Conservation (phyloP, 305 asterid species). For the Petunia hybrid region DNA sequence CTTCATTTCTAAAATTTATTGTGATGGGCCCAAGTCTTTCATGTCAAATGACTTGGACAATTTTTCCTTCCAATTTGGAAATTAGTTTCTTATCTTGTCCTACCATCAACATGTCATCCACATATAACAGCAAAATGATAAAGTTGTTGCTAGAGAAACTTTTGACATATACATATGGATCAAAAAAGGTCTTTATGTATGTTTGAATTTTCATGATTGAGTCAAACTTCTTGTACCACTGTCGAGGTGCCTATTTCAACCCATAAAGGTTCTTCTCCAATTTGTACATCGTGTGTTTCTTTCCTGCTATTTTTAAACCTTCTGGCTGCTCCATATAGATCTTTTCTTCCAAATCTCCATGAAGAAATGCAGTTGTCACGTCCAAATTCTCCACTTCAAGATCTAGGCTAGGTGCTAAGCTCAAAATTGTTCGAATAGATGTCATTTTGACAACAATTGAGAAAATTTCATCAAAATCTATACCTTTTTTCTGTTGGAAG, state of each 20-base stretch:
- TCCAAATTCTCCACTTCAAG: neutral
- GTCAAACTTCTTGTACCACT: constrained; percentile 21
- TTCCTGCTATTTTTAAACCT: too few relatives aligned
- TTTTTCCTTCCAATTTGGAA: neutral
- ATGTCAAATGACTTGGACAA: neutral
- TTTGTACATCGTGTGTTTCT: too few relatives aligned
- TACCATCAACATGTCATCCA: neutral
- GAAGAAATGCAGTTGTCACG: neutral
- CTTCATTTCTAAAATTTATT: too few relatives aligned
- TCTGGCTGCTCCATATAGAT: too few relatives aligned
- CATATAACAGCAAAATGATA: neutral
- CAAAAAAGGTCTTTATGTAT: neutral
- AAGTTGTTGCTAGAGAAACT: neutral
- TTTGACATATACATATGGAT: neutral
- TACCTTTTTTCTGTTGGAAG: neutral
- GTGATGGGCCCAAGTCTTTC: too few relatives aligned
- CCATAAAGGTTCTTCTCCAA: neutral
- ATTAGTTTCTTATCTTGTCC: neutral
- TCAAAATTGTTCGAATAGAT: too few relatives aligned
- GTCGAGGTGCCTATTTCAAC: neutral
- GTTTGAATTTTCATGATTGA: neutral
- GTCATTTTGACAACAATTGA: neutral
- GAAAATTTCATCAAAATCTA: neutral
- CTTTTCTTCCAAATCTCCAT: neutral
- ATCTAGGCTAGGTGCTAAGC: neutral